A percentile compares a stretch with the other conserved stretches of the same genome.
Conservation (phyloP, 1,284 basidiomycete species). For the Rhodotorula sp. region DNA sequence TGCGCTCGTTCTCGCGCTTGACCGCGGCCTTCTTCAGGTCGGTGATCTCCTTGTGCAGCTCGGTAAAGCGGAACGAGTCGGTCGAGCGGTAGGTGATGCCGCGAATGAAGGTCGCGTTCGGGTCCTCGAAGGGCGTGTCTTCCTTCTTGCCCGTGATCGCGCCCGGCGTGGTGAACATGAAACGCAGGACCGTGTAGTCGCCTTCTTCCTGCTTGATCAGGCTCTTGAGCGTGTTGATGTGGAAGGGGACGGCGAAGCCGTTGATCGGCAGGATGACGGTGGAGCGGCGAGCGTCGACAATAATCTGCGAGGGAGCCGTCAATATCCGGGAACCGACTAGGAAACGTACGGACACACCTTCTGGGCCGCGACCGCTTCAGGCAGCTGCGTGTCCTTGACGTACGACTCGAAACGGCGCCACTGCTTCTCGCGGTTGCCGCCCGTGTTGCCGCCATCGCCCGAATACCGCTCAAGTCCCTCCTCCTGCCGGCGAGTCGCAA, state of each 20-base stretch:
- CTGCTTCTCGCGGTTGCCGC: conserved; percentile 66
- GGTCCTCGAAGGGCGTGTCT: conserved; percentile 98
- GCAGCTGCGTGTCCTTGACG: conserved; percentile 87
- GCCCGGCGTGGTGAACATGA: conserved; percentile 98
- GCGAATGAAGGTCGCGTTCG: conserved; percentile 93
- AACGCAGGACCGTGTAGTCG: conserved; percentile 88
- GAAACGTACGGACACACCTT: conserved; percentile 58
- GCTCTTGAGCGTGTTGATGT: conserved; percentile 98
- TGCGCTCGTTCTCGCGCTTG: conserved; percentile 95
- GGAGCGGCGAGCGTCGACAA: conserved; percentile 84
- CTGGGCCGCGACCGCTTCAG: conserved; percentile 71
- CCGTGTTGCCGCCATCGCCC: conserved; percentile 66
- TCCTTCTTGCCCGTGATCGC: conserved; percentile 98
- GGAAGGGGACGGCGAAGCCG: conserved; percentile 95
- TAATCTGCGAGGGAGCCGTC: conserved; percentile 62
- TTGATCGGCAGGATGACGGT: conserved; percentile 91
- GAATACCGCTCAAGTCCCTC: conserved; percentile 84
- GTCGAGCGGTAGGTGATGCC: conserved; percentile 91
- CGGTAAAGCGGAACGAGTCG: conserved; percentile 85
- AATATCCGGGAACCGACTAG: background rate
- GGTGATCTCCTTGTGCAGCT: conserved; percentile 86
- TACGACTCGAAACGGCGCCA: conserved; percentile 98
- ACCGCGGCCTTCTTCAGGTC: conserved; percentile 95
- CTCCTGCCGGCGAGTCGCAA: conserved; percentile 75
- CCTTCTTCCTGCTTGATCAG: conserved; percentile 97